phyloP scores from a whole-genome alignment of 2,329 filamentous ascomycete species.

The Camillea tinctor region DNA sequence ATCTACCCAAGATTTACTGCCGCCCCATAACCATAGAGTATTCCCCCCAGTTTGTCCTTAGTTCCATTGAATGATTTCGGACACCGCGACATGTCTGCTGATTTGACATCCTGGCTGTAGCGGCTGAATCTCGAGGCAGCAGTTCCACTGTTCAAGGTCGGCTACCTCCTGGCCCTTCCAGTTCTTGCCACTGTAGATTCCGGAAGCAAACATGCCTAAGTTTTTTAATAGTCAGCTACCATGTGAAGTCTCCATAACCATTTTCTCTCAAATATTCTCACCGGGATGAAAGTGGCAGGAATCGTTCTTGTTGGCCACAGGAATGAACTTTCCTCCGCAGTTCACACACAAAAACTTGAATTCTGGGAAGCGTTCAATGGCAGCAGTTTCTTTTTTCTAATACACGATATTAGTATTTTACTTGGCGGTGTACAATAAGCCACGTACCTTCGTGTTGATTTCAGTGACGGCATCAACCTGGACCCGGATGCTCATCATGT shows the following conservation, averaged over 20 bases:
- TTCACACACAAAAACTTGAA: not conserved
- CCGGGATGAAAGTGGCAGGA: not conserved
- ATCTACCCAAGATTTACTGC: too few species aligned
- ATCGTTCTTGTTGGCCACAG: not conserved
- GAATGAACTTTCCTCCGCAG: not conserved
- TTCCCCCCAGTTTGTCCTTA: not conserved
- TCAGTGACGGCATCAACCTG: too few species aligned
- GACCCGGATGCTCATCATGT: too few species aligned
- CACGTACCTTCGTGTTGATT: too few species aligned
- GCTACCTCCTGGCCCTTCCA: not conserved
- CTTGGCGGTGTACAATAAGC: too few species aligned
- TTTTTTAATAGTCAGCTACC: not conserved
- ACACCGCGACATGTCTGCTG: not conserved
- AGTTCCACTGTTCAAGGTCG: not conserved
- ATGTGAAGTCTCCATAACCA: not conserved
- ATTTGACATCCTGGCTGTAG: not conserved
- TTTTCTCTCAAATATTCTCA: not conserved
- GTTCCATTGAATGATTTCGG: too few species aligned
- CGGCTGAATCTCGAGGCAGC: not conserved
- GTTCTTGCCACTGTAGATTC: not conserved
- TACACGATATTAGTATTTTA: not conserved
- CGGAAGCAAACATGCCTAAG: not conserved
- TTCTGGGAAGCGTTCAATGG: not conserved
- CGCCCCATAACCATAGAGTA: not conserved
- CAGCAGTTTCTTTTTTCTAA: not conserved